phyloP scores from a whole-genome alignment of 768 basidiomycete species.

The Boletus edulis region DNA sequence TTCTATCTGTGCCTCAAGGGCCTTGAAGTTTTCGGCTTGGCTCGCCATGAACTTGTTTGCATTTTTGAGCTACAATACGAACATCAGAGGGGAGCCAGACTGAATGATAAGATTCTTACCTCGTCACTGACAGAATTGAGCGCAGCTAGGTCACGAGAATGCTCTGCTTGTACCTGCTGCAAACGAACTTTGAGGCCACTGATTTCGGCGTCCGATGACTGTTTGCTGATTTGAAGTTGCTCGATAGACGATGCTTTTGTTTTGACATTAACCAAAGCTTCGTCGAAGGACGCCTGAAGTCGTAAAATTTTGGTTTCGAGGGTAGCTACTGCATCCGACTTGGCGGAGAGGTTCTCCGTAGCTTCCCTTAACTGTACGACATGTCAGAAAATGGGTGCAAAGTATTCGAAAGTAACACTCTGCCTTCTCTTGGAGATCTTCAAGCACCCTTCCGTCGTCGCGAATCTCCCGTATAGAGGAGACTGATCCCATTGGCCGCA shows the following conservation, averaged over 20 bases:
- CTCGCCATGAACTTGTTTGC: constrained; percentile 39
- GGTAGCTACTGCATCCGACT: constrained; percentile 45
- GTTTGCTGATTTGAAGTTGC: constrained; percentile 50
- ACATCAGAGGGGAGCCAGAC: constrained; percentile 1
- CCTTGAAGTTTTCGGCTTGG: constrained; percentile 47
- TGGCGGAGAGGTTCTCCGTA: constrained; percentile 49
- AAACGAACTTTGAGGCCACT: constrained; percentile 41
- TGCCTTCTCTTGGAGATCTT: constrained; percentile 63
- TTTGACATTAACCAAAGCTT: constrained; percentile 45
- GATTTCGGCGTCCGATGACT: constrained; percentile 48
- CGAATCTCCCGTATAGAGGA: constrained; percentile 72
- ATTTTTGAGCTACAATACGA: constrained; percentile 45
- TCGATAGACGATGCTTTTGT: constrained; percentile 43
- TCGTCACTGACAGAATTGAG: constrained; percentile 46
- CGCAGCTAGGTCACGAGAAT: constrained; percentile 22
- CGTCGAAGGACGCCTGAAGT: constrained; percentile 49
- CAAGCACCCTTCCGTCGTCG: constrained; percentile 55
- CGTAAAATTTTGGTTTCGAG: constrained; percentile 53
- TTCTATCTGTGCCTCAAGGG: constrained; percentile 49
- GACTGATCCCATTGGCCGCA: constrained; percentile 57
- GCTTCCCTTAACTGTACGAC: constrained; percentile 56
- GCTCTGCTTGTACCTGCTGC: constrained; percentile 33
- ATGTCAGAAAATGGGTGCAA: background rate
- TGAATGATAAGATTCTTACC: constrained; percentile 36
- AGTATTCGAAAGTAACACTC: constrained; percentile 2